Base-by-base conservation (phyloP, 805 yeast species). In the Pichia eremophila region DNA sequence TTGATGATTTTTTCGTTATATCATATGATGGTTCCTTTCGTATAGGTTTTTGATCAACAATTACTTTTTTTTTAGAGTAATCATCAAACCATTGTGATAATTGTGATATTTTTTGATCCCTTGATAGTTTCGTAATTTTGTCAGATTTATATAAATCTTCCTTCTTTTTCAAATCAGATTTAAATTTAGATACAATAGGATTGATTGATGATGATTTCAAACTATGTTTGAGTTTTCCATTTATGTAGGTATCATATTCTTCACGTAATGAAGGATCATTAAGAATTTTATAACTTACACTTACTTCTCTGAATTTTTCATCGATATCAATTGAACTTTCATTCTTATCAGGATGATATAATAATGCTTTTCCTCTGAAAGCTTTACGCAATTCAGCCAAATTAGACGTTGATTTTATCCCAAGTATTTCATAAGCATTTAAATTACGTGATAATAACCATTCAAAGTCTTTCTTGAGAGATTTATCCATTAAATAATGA, bases 281-380 rank as follows among this genome's bases (percentile, higher is more conserved):
- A 7, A 65, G 48, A 2, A 65, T 51, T 10, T 41, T 42, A 38
- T 62, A 62, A 34, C 66, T 62, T 11, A 58, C 53, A n/a, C 54
- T 45, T 4, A 64, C 51, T 51, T 57, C 60, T 31, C 64, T 52
- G 34, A 66, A 66, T 41, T 52, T 39, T 36, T 54, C 60, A 40
- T 54, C 57, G 9, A 69, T 64, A 39, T 57, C 51, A 5, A 41
- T 40, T 10, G 10, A 9, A 5, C 60, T 39, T 19, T 58, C 57
- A 46, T 66, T 65, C 54, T 65, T 66, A 53, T 66, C 70, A 2
- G 70, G 70, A 45, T 66, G 70, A 2, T 55, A 49, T 17, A 54
- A 31, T 31, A 66, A 49, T 2, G 69, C 70, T 39, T 57, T 55
- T 36, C 51, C 52, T 29, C 68, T 53, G 44, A 62, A 66, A 2